These are phyloP conservation scores for Sordariomycetes sp. DNA, from an alignment of 2,329 filamentous ascomycete genomes.

Conservation along the genomic window DNA sequence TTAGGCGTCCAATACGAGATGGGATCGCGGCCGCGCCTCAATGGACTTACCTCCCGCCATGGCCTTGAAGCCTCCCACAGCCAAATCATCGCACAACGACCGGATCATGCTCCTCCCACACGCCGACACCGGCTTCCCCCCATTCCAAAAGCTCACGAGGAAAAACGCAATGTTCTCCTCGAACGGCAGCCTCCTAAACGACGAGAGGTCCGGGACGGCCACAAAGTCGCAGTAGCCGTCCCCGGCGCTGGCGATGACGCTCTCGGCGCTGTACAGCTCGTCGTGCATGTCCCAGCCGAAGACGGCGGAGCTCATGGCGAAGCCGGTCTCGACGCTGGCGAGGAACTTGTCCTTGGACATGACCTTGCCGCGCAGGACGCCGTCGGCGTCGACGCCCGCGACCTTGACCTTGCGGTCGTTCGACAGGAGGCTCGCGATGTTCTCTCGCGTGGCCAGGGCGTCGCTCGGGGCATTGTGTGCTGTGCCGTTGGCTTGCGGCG, in stretches of 20 bases:
- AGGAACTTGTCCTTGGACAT: background rate
- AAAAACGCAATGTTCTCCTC: background rate
- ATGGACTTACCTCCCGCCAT: conserved; percentile 68
- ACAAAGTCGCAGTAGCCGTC: background rate
- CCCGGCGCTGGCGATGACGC: background rate
- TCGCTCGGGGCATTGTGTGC: background rate
- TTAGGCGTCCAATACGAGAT: no score
- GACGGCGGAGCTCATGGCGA: background rate
- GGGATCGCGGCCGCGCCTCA: no score
- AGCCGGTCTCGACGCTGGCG: background rate
- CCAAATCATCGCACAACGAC: conserved; percentile 55
- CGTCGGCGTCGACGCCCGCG: background rate
- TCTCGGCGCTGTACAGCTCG: background rate
- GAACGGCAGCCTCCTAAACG: background rate
- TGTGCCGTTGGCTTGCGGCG: background rate
- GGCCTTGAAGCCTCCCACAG: conserved; percentile 62
- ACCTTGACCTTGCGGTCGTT: background rate
- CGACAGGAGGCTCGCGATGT: background rate
- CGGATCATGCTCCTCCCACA: conserved; percentile 71
- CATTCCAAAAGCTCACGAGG: background rate
- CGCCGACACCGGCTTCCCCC: conserved; percentile 51
- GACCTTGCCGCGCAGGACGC: background rate
- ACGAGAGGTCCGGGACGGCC: background rate
- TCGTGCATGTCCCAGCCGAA: background rate
- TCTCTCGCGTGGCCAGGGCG: background rate